These are phyloP conservation scores for Boletus rufocinnamomeus DNA, from an alignment of 768 basidiomycete genomes.

Conservation along the genomic window DNA sequence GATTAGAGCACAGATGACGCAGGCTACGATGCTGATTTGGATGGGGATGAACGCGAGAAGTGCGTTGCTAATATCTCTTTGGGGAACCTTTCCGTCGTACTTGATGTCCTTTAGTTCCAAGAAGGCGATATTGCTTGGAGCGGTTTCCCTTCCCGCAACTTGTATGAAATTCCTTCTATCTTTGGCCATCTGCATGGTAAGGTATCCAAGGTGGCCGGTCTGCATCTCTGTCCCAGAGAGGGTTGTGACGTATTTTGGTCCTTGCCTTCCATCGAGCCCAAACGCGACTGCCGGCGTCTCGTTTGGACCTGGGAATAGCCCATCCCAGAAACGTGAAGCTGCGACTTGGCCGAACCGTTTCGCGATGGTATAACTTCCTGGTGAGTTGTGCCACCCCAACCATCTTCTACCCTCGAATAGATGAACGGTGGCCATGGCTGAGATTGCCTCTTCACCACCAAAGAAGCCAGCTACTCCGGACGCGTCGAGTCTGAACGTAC, in stretches of 20 bases:
- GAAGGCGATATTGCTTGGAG: constrained; percentile 23
- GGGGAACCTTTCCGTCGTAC: constrained; percentile 16
- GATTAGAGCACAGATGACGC: constrained; percentile 27
- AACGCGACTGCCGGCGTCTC: constrained; percentile 31
- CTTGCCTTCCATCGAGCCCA: constrained; percentile 30
- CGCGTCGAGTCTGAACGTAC: constrained; percentile 26
- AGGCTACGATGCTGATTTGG: constrained; percentile 22
- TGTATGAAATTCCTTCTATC: background rate
- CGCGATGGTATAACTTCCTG: constrained; percentile 38
- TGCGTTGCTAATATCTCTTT: background rate
- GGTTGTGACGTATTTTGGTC: constrained; percentile 29
- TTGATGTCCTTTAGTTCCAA: constrained; percentile 26
- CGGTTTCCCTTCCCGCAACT: constrained; percentile 19
- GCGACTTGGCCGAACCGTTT: constrained; percentile 36
- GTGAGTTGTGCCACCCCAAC: constrained; percentile 42
- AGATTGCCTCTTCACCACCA: constrained; percentile 40
- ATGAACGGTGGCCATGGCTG: constrained; percentile 40
- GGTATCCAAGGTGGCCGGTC: constrained; percentile 34
- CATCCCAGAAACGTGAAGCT: constrained; percentile 32
- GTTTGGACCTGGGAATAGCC: constrained; percentile 34
- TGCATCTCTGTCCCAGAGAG: constrained; percentile 33
- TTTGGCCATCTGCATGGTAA: constrained; percentile 24
- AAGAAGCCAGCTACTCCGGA: constrained; percentile 40
- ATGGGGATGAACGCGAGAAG: constrained; percentile 31
- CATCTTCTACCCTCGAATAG: constrained; percentile 34